Percentiles rank a stretch among this genome's conserved stretches.
Conservation (phyloP, 768 basidiomycete genomes). For the Boletus rubescentipes region DNA sequence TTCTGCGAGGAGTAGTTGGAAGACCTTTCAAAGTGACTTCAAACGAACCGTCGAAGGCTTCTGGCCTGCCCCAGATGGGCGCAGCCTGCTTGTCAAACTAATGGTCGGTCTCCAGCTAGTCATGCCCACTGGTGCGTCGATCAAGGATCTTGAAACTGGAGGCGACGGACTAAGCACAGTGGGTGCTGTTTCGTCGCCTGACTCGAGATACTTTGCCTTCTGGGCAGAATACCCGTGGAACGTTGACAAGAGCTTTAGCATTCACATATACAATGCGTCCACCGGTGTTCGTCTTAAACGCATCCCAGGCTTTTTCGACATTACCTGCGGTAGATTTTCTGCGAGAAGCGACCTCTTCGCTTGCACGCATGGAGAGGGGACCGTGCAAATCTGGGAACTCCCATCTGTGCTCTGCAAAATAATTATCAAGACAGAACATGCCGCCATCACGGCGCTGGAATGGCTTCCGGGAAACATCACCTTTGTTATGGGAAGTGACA, state of each 20-base stretch:
- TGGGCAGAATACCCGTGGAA: conserved; percentile 21
- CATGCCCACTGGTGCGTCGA: no score
- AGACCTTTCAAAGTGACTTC: no score
- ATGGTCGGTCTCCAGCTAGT: conserved; percentile 10
- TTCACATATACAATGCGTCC: conserved; percentile 16
- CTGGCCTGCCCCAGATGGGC: no score
- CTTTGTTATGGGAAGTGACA: conserved; percentile 11
- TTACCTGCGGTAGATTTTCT: conserved; percentile 15
- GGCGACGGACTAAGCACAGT: not conserved
- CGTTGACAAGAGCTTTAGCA: conserved; percentile 13
- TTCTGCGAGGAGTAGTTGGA: no score
- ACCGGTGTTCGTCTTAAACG: conserved; percentile 17
- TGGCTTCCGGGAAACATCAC: conserved; percentile 9
- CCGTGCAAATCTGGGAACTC: conserved; percentile 18
- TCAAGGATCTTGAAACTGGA: conserved; percentile 10
- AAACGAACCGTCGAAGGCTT: no score
- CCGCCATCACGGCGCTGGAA: conserved; percentile 11
- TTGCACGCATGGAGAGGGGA: conserved; percentile 18
- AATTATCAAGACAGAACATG: conserved; percentile 12
- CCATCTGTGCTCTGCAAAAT: conserved; percentile 8
- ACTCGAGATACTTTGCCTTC: conserved; percentile 19
- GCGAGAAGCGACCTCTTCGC: conserved; percentile 10
- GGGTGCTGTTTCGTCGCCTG: conserved; percentile 10
- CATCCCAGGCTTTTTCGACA: conserved; percentile 13
- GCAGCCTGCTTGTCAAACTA: conserved; percentile 11